phyloP scores from a whole-genome alignment of 2,329 filamentous ascomycete species.

The Curvularia spicifera region DNA sequence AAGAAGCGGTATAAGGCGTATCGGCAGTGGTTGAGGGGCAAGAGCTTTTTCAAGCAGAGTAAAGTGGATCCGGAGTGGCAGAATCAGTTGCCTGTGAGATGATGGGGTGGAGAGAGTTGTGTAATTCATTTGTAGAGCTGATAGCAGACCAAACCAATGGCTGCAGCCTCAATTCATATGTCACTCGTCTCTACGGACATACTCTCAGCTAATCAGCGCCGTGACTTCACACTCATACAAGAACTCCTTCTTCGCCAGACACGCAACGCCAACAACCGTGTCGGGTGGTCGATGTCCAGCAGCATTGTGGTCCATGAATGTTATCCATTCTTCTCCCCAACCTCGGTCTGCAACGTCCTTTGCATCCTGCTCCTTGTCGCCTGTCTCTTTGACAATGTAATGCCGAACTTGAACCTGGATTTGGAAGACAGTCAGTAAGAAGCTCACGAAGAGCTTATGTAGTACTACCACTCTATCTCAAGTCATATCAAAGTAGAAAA shows the following conservation, averaged over 20 bases:
- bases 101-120: background rate
- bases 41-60: conserved; percentile 92
- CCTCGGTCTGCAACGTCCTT: conserved; percentile 37
- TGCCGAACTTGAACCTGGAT: conserved; percentile 40
- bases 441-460: background rate
- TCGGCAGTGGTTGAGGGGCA: conserved; percentile 90
- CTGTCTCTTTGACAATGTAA: conserved; percentile 47
- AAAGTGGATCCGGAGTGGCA: conserved; percentile 60
- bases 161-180: background rate
- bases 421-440: conserved; percentile 1
- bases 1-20: conserved; percentile 99
- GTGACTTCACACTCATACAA: conserved; percentile 46
- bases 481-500: background rate
- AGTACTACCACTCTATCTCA: too few species aligned
- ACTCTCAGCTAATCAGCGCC: conserved; percentile 31
- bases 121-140: background rate
- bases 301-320: conserved; percentile 45
- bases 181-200: background rate
- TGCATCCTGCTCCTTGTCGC: conserved; percentile 30
- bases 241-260: conserved; percentile 39
- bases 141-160: background rate
- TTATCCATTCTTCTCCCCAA: conserved; percentile 45
- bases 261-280: conserved; percentile 46
- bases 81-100: conserved; percentile 44
- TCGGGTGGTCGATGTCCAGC: conserved; percentile 47